Percentiles rank a stretch among this genome's conserved stretches.
Evolutionary conservation across 73 alveolate genomes (phyloP).

Genomic region (Paramecium sonneborni): DNA sequence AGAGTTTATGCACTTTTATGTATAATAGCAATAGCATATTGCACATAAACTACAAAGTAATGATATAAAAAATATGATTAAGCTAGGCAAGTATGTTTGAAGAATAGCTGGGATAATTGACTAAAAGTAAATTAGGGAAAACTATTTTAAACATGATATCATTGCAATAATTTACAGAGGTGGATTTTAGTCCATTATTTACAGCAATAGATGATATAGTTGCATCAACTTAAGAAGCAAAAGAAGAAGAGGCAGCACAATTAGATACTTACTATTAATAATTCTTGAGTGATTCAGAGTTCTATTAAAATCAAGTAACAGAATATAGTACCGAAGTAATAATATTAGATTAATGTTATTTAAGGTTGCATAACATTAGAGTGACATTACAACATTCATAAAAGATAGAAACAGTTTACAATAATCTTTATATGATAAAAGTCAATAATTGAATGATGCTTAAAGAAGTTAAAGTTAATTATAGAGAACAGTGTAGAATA

Average conservation of each 20-base stretch:
- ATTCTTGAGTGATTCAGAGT: slow-evolving; percentile 21
- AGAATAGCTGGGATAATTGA: neutral
- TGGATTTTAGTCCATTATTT: slow-evolving; percentile 34
- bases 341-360: neutral
- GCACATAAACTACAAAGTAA: neutral
- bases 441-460: neutral
- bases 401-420: neutral
- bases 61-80: neutral
- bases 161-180: slow-evolving; percentile 18
- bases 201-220: slow-evolving; percentile 2
- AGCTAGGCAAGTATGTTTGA: slow-evolving; percentile 52
- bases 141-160: neutral
- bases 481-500: neutral
- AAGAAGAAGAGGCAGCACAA: neutral
- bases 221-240: neutral
- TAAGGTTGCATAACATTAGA: slow-evolving; percentile 23
- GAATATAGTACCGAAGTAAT: slow-evolving; percentile 16
- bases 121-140: neutral
- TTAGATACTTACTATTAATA: neutral
- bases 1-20: neutral
- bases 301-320: neutral
- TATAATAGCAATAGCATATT: neutral
- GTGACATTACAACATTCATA: neutral
- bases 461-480: neutral
- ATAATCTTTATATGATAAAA: neutral